These are phyloP conservation scores for Lasiodiplodia gonubiensis DNA, from an alignment of 2,329 filamentous ascomycete species.

Conservation along the genomic window DNA sequence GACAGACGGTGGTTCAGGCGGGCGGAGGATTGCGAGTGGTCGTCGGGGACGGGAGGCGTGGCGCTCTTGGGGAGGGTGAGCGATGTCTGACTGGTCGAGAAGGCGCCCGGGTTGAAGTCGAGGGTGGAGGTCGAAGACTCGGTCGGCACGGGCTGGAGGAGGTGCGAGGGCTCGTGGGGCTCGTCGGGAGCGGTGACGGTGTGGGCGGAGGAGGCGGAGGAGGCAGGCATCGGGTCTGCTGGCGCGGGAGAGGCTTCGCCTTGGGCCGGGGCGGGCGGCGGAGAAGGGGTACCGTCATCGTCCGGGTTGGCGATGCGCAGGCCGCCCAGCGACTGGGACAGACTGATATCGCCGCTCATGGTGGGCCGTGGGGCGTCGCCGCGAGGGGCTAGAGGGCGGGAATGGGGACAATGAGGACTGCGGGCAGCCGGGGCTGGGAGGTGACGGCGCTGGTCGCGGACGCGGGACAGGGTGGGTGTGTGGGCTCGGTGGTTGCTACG, in stretches of 20 bases:
- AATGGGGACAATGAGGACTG: conserved; percentile 9
- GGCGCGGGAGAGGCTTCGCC: conserved; percentile 27
- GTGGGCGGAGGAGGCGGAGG: conserved; percentile 43
- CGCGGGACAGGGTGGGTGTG: conserved; percentile 8
- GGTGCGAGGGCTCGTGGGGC: conserved; percentile 37
- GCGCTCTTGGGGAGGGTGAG: conserved; percentile 35
- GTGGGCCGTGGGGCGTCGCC: conserved; percentile 28
- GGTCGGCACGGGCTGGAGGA: conserved; percentile 42
- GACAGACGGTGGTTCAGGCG: conserved; percentile 51
- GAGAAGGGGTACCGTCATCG: conserved; percentile 60
- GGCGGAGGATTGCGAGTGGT: conserved; percentile 36
- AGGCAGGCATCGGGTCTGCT: conserved; percentile 35
- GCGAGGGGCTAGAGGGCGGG: neutral
- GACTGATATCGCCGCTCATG: conserved; percentile 92
- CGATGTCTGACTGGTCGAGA: conserved; percentile 36
- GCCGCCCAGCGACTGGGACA: conserved; percentile 90
- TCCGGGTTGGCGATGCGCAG: conserved; percentile 97
- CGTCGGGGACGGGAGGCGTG: conserved; percentile 37
- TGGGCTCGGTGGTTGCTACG: conserved; percentile 1
- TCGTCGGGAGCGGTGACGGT: conserved; percentile 47
- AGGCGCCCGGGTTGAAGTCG: conserved; percentile 50
- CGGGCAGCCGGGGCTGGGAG: conserved; percentile 17
- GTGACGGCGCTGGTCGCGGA: neutral
- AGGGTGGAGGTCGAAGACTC: conserved; percentile 38
- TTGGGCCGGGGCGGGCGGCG: conserved; percentile 33